Conservation (phyloP, 257 asterid genomes). For the Nicotiana knightiana region DNA sequence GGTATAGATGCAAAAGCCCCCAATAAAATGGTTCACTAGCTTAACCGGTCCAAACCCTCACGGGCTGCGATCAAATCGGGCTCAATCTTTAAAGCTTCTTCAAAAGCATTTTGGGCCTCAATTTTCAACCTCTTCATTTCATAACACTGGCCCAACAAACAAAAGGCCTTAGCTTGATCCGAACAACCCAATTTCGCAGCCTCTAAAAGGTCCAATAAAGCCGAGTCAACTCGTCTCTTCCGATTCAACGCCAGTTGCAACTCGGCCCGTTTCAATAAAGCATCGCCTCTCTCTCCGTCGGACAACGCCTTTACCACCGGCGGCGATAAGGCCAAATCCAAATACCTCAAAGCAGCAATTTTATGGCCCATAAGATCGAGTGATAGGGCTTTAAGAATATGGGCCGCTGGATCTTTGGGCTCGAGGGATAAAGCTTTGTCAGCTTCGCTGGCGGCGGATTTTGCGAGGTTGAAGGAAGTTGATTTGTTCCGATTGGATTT, state of each 20-base stretch:
- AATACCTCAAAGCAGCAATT: constrained; percentile 53
- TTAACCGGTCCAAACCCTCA: constrained; percentile 38
- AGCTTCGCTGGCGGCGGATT: constrained; percentile 71
- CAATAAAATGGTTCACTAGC: not conserved
- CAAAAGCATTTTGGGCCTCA: constrained; percentile 48
- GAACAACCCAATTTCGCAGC: constrained; percentile 43
- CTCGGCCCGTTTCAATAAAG: constrained; percentile 73
- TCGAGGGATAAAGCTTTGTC: constrained; percentile 60
- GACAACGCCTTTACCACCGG: constrained; percentile 61
- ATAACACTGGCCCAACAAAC: constrained; percentile 69
- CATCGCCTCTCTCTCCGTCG: constrained; percentile 61
- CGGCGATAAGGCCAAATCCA: constrained; percentile 59
- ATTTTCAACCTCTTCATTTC: constrained; percentile 35
- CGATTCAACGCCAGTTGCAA: constrained; percentile 48
- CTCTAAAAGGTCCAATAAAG: constrained; percentile 53
- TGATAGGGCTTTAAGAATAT: constrained; percentile 78
- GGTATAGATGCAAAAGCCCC: too few species aligned
- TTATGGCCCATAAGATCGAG: constrained; percentile 64
- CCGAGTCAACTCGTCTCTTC: constrained; percentile 63
- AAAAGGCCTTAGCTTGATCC: constrained; percentile 47
- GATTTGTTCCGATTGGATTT: constrained; percentile 46
- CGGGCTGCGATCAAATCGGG: constrained; percentile 40
- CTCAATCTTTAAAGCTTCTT: constrained; percentile 37
- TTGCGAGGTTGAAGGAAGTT: constrained; percentile 51
- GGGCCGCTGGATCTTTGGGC: constrained; percentile 79